These are phyloP conservation scores for Russula emetica DNA, from an alignment of 768 basidiomycete species.

Conservation along the genomic window DNA sequence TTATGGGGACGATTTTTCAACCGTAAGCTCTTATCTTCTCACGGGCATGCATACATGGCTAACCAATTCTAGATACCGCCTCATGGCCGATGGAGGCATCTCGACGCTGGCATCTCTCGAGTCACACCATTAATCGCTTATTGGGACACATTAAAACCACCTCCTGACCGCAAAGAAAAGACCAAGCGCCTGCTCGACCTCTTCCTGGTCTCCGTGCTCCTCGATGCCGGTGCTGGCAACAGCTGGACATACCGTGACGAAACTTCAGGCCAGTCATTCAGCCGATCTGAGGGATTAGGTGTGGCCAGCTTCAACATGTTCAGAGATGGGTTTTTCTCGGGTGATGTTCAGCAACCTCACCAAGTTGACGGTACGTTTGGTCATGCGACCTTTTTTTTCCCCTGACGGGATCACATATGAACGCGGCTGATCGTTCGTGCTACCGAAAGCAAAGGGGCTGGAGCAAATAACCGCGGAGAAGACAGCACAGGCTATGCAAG, in stretches of 20 bases:
- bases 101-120: conserved; percentile 65
- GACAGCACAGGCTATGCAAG: conserved; percentile 73
- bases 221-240: conserved; percentile 92
- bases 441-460: conserved; percentile 60
- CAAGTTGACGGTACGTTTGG: conserved; percentile 70
- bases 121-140: conserved; percentile 54
- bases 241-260: conserved; percentile 73
- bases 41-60: neutral
- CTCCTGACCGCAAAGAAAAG: conserved; percentile 52
- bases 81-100: conserved; percentile 87
- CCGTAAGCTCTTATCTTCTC: conserved; percentile 42
- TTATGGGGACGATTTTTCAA: conserved; percentile 63
- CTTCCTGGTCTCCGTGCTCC: conserved; percentile 83
- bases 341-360: conserved; percentile 53
- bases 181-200: conserved; percentile 80
- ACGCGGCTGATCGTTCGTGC: conserved; percentile 16
- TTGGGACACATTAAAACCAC: conserved; percentile 46
- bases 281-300: conserved; percentile 77
- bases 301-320: conserved; percentile 94
- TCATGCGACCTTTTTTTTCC: conserved; percentile 13
- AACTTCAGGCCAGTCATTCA: conserved; percentile 48
- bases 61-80: conserved; percentile 60
- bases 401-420: conserved; percentile 6
- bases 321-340: conserved; percentile 73
- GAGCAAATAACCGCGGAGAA: conserved; percentile 54